A percentile compares a stretch with the other conserved stretches of the same genome.
Evolutionary conservation across 331 rosid species (phyloP).

Genomic region (Arachis monticola): DNA sequence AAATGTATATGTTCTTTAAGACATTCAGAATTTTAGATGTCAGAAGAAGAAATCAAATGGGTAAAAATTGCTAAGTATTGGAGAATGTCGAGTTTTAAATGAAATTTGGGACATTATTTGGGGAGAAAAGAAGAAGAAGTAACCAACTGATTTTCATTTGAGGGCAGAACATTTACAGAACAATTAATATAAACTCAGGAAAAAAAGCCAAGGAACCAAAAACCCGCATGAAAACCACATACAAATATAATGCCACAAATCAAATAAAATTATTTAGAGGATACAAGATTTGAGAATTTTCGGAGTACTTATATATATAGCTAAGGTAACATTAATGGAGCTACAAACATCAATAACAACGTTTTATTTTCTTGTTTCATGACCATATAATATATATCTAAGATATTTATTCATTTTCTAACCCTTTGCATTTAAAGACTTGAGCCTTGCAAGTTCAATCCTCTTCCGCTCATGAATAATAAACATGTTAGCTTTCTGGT

Average conservation of each 20-base stretch:
- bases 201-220: not conserved
- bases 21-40: no score
- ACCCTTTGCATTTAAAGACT: constrained; percentile 22
- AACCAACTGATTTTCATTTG: not conserved
- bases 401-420: no score
- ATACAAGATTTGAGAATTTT: not conserved
- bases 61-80: no score
- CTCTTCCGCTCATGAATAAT: constrained; percentile 39
- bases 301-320: not conserved
- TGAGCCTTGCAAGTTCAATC: constrained; percentile 41
- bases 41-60: no score
- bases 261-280: not conserved
- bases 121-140: no score
- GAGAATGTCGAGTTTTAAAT: no score
- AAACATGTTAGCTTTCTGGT: constrained; percentile 39
- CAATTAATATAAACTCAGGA: not conserved
- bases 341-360: not conserved
- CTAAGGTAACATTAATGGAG: not conserved
- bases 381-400: not conserved
- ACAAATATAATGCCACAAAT: not conserved
- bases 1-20: no score
- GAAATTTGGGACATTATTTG: no score
- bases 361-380: no score
- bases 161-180: not conserved
- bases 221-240: not conserved